Evolutionary conservation across 805 yeast genomes (phyloP).

Genomic region (Metschnikowia drakensbergensis): DNA sequence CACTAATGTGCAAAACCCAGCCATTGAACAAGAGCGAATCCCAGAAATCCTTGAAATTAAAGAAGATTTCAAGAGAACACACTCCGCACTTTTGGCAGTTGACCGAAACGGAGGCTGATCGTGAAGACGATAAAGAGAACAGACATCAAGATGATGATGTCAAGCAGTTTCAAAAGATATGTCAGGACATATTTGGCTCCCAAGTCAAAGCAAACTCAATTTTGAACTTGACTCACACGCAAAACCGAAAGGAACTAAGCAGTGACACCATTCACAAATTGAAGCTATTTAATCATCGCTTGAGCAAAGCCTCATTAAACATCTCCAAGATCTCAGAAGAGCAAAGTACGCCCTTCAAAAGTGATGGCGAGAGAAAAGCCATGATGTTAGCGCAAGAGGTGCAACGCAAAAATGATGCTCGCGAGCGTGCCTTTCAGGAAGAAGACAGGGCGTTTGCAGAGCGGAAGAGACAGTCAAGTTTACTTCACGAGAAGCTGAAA

Average conservation of each 20-base stretch:
- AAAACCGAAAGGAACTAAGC: constrained; percentile 6
- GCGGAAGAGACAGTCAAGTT: constrained; percentile 20
- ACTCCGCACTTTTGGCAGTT: constrained; percentile 18
- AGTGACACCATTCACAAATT: constrained; percentile 11
- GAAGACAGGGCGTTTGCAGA: constrained; percentile 12
- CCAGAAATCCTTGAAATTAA: constrained; percentile 10
- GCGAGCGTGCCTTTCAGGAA: constrained; percentile 9
- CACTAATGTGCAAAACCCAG: constrained; percentile 10
- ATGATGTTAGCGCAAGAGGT: constrained; percentile 18
- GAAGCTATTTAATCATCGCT: constrained; percentile 10
- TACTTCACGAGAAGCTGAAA: constrained; percentile 27
- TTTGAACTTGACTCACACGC: constrained; percentile 7
- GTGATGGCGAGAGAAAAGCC: constrained; percentile 17
- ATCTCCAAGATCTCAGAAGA: constrained; percentile 5
- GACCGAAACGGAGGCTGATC: constrained; percentile 10
- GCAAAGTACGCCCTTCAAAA: not conserved
- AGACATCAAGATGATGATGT: constrained; percentile 21
- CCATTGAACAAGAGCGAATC: constrained; percentile 10
- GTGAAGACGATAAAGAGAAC: constrained; percentile 17
- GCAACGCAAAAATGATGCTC: constrained; percentile 16
- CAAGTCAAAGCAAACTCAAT: constrained; percentile 10
- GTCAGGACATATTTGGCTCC: constrained; percentile 31
- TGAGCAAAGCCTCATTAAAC: constrained; percentile 14
- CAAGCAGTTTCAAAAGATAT: constrained; percentile 28
- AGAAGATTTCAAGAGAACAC: constrained; percentile 15